Base-by-base conservation (phyloP, 495 filamentous ascomycete species). In the Penicillium longicatenatum region DNA sequence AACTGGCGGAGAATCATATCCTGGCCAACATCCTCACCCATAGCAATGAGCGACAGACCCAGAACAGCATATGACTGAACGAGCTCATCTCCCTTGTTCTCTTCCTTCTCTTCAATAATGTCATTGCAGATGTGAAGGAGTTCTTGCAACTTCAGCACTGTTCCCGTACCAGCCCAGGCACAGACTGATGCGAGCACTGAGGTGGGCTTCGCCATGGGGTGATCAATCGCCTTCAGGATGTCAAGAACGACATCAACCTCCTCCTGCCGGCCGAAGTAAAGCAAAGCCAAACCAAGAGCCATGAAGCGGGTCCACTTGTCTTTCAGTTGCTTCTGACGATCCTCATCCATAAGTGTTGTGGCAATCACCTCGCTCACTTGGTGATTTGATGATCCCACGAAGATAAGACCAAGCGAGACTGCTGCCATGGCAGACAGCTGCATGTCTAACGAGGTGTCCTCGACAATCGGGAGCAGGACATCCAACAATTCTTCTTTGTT, bases 1-100 rank as follows among this genome's bases (percentile, higher is more conserved):
- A 99, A 98, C 64, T 96, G 93, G 42, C 94, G 86, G 22, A 99
- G 82, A 47, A 97, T 92, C 94, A 99, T 99, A 64, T 99, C 94
- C 71, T 98, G 93, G 9, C 95, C 95, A 59, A 98, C 86, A 46
- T 99, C 95, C 74, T 99, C 94, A 56, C 94, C 94, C 94, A 98
- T 98, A 19, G 94, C 89, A 54, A 99, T 92, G 41, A 99, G 79
- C 30, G 92, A 91, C 30, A 99, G 82, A 62, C 95, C 95, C 46
- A 99, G 80, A 17, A 98, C 93, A 57, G 94, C 95, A 71, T 99
- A 99, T 6, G 92, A 88, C 69, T 99, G 94, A 48, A 93, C 85
- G 44, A 98, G 78, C 75, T 97, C 93, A 58, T 97, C 93, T 44
- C 89, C 90, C 74, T 95, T 93, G 80, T 94, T 90, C 65, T 89